Evolutionary conservation across 2,329 filamentous ascomycete species (phyloP).

Genomic region (Westerdykella aurantiaca): DNA sequence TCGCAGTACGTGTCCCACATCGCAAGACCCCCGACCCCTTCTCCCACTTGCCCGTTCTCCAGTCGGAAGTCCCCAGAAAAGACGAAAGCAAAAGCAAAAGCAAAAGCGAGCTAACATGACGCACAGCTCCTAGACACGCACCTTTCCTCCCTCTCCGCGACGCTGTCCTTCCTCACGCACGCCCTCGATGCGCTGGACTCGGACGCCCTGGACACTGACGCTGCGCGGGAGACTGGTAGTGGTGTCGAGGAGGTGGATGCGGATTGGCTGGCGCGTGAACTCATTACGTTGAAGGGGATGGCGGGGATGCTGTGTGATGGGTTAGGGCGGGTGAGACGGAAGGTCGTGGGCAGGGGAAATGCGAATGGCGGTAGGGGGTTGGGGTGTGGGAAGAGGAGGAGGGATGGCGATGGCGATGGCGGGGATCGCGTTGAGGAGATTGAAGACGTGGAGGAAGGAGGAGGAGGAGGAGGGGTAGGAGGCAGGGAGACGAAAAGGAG

Average conservation of each 20-base stretch:
- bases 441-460: no score
- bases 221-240: slow-evolving; percentile 25
- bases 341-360: background rate
- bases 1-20: background rate
- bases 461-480: no score
- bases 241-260: slow-evolving; percentile 9
- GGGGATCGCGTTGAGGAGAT: no score
- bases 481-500: background rate
- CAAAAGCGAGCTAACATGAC: background rate
- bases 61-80: no score
- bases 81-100: no score
- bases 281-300: slow-evolving; percentile 29
- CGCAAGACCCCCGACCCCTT: no score
- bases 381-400: no score
- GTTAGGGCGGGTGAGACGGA: slow-evolving; percentile 25
- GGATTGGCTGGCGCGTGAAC: slow-evolving; percentile 33
- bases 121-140: background rate
- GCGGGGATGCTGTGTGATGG: slow-evolving; percentile 30
- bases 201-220: slow-evolving; percentile 21
- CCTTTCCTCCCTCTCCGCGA: background rate
- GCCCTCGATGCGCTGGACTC: background rate
- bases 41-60: background rate
- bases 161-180: background rate
- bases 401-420: no score
- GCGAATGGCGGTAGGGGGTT: no score